Evolutionary conservation across 164 flowering plant genomes (phyloP).

Genomic region (Vitis amurensis): DNA sequence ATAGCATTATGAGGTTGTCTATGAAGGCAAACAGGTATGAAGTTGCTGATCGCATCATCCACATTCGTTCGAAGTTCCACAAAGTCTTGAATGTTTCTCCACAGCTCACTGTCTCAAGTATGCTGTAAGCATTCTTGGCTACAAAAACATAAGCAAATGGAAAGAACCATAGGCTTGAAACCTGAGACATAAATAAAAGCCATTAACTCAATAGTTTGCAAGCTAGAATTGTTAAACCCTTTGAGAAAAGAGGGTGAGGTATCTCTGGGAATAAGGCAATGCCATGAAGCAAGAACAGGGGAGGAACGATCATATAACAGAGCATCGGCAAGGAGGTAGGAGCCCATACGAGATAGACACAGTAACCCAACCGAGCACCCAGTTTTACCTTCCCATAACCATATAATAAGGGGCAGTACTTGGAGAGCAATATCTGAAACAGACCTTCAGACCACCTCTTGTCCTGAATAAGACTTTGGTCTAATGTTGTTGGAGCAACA

Average conservation of each 20-base stretch:
- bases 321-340: slow-evolving; percentile 16
- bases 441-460: no score
- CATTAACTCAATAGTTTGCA: no score
- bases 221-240: no score
- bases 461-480: slow-evolving; percentile 13
- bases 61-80: slow-evolving; percentile 56
- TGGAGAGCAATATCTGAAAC: slow-evolving; percentile 26
- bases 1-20: slow-evolving; percentile 25
- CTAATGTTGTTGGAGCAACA: no score
- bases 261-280: slow-evolving; percentile 37
- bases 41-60: slow-evolving; percentile 42
- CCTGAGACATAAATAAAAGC: background rate
- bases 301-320: slow-evolving; percentile 18
- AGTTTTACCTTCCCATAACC: no score
- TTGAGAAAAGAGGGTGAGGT: background rate
- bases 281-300: slow-evolving; percentile 34
- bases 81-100: slow-evolving; percentile 33
- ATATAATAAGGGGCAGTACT: slow-evolving; percentile 24
- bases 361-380: slow-evolving; percentile 25
- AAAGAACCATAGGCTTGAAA: slow-evolving; percentile 30
- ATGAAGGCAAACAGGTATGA: slow-evolving; percentile 39
- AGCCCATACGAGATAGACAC: slow-evolving; percentile 51
- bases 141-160: slow-evolving; percentile 23
- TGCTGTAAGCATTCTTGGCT: slow-evolving; percentile 9
- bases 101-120: slow-evolving; percentile 14